Evolutionary conservation across 768 basidiomycete species (phyloP).

Genomic region (Stropharia rugosoannulata): DNA sequence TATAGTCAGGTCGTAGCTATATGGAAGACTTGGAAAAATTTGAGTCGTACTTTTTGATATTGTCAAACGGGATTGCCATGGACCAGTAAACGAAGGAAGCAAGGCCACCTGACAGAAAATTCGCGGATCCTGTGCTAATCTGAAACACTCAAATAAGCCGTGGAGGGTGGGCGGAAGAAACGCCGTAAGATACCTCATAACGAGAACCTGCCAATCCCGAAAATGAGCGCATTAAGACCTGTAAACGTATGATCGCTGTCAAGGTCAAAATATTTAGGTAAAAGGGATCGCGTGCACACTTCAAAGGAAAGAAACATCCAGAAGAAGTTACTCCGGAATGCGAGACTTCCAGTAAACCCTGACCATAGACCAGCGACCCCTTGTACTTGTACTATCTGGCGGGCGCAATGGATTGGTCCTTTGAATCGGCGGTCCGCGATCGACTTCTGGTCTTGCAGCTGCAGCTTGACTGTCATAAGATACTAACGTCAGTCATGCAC

Average conservation of each 20-base stretch:
- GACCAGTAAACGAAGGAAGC: constrained; percentile 66
- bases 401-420: constrained; percentile 64
- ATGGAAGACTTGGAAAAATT: constrained; percentile 1
- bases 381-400: constrained; percentile 59
- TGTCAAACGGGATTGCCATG: constrained; percentile 74
- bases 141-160: constrained; percentile 19
- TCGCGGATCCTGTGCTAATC: constrained; percentile 61
- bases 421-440: constrained; percentile 55
- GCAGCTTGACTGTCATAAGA: constrained; percentile 55
- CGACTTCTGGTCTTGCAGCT: constrained; percentile 59
- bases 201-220: constrained; percentile 53
- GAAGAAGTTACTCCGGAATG: constrained; percentile 73
- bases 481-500: too few species aligned
- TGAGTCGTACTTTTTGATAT: constrained; percentile 70
- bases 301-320: constrained; percentile 79
- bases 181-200: constrained; percentile 45
- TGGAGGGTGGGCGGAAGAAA: constrained; percentile 4
- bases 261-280: constrained; percentile 3
- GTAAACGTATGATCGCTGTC: constrained; percentile 17
- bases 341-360: constrained; percentile 71
- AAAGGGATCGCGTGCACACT: constrained; percentile 28
- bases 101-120: constrained; percentile 66
- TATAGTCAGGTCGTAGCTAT: constrained; percentile 2
- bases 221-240: constrained; percentile 64
- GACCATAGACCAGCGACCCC: constrained; percentile 72